A percentile compares a stretch with the other conserved stretches of the same genome.
Evolutionary conservation across 2,329 filamentous ascomycete species (phyloP).

Genomic region (Trichoderma hamatum): DNA sequence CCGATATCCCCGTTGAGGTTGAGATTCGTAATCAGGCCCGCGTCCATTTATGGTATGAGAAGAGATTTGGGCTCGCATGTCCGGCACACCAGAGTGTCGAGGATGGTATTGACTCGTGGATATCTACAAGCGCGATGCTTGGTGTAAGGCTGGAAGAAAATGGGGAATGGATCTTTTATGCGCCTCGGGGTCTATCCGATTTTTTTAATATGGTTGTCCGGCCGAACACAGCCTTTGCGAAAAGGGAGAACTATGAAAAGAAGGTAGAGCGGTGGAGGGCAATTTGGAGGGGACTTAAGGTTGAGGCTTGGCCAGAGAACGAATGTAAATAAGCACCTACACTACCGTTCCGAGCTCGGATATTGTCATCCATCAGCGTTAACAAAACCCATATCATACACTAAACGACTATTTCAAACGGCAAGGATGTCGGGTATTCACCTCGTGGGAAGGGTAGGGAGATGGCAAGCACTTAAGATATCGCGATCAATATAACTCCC

Average conservation of each 20-base stretch:
- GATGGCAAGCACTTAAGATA: too few relatives aligned
- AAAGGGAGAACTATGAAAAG: constrained; percentile 35
- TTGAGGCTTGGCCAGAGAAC: too few relatives aligned
- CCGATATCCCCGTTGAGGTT: constrained; percentile 37
- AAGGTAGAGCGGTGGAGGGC: constrained; percentile 38
- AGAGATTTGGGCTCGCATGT: constrained; percentile 35
- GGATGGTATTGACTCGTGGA: constrained; percentile 40
- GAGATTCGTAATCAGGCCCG: constrained; percentile 46
- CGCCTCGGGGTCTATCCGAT: constrained; percentile 42
- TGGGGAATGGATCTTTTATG: constrained; percentile 41
- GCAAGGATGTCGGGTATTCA: too few relatives aligned
- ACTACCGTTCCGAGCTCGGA: too few relatives aligned
- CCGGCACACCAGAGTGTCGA: too few relatives aligned
- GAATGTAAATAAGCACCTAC: too few relatives aligned
- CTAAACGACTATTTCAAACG: too few relatives aligned
- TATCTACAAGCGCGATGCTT: constrained; percentile 42
- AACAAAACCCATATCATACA: too few relatives aligned
- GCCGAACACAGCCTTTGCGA: constrained; percentile 38
- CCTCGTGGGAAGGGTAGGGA: too few relatives aligned
- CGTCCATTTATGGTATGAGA: constrained; percentile 44
- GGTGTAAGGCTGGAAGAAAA: constrained; percentile 35
- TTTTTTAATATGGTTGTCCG: constrained; percentile 41
- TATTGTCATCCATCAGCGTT: too few relatives aligned
- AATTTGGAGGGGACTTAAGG: background rate
- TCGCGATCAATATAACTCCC: too few relatives aligned